phyloP scores from a whole-genome alignment of 2,329 filamentous ascomycete genomes.

The Chrysoporthe cubensis region DNA sequence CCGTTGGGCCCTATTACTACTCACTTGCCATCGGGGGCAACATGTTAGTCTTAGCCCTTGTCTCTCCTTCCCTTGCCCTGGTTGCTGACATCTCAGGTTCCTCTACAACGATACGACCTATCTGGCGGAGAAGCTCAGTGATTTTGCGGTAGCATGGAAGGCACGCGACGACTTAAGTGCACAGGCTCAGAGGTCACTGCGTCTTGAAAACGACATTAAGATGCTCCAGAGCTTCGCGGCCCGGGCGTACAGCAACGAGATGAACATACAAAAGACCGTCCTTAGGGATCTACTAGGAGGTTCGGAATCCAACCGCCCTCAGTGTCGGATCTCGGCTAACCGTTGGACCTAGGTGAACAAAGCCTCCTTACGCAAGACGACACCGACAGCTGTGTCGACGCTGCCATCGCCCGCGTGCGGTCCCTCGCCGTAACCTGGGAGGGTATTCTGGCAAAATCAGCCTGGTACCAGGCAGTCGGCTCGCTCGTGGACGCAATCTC shows the following conservation, averaged over 20 bases:
- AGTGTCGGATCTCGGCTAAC: neutral
- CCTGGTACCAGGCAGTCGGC: slow-evolving; percentile 66
- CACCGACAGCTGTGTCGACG: slow-evolving; percentile 55
- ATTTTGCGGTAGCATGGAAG: slow-evolving; percentile 57
- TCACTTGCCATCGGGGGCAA: slow-evolving; percentile 63
- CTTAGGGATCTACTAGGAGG: slow-evolving; percentile 65
- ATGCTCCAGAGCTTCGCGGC: slow-evolving; percentile 63
- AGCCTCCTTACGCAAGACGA: slow-evolving; percentile 63
- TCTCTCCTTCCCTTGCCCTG: too few relatives aligned
- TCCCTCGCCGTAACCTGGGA: slow-evolving; percentile 61
- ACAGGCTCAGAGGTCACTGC: slow-evolving; percentile 57
- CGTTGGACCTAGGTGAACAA: slow-evolving; percentile 46
- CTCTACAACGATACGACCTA: slow-evolving; percentile 71
- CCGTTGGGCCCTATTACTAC: slow-evolving; percentile 77
- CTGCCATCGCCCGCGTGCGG: slow-evolving; percentile 57
- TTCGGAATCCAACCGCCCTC: slow-evolving; percentile 30
- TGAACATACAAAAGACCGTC: slow-evolving; percentile 63
- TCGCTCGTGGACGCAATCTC: slow-evolving; percentile 63
- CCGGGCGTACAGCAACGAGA: slow-evolving; percentile 64
- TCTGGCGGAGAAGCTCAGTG: slow-evolving; percentile 59
- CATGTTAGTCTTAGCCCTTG: slow-evolving; percentile 53
- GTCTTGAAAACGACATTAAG: slow-evolving; percentile 63
- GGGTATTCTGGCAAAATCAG: slow-evolving; percentile 60
- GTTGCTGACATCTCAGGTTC: slow-evolving; percentile 48
- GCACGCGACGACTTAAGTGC: slow-evolving; percentile 54